Evolutionary conservation across 139 green algal species (phyloP), one percentile per base, ranked within the genome.

Genomic region (Chlorella sp.): DNA sequence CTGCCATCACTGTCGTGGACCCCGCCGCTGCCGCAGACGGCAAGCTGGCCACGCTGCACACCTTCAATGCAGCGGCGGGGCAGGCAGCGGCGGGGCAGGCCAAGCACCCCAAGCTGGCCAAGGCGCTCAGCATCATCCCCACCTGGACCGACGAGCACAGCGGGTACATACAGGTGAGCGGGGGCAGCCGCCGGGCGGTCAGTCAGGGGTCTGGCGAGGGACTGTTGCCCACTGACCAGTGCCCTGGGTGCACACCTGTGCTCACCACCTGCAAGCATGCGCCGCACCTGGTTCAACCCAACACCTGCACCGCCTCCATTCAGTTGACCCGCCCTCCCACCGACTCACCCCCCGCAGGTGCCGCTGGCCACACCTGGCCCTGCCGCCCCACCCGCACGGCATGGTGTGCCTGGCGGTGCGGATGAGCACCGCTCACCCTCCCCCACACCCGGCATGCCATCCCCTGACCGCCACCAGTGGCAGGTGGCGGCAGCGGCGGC

Each of bases 351-450:
- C 26, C 17, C 60, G 60, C 57, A 82, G 76, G 76, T 82, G 13
- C 57, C 76, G 3, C 11, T 82, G 60, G 25, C 36, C 25, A 82
- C 76, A 4, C 76, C 76, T 0, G 55, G 64, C 26, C 13, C 36
- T 28, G 34, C 38, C 57, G 4, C 44, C 9, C 7, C 44, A 9
- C 44, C 44, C 9, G 44, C 44, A 6, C 44, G 44, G 44, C 9
- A 16, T 51, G 44, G 57, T 21, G 39, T 25, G 13, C 71, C 39
- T 36, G 2, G 7, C 7, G 73, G 47, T 51, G 32, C n/a, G 25
- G 25, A 74, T 0, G 78, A 83, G 78, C 78, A 83, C 78, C 63
- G 78, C 78, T 83, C 78, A 5, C 78, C 78, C 39, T 83, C 78
- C 25, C 78, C 78, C 3, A 23, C 25, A 28, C 44, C 63, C 13